phyloP scores from a whole-genome alignment of 106 monocot genomes.

The Gastrodia elata region DNA sequence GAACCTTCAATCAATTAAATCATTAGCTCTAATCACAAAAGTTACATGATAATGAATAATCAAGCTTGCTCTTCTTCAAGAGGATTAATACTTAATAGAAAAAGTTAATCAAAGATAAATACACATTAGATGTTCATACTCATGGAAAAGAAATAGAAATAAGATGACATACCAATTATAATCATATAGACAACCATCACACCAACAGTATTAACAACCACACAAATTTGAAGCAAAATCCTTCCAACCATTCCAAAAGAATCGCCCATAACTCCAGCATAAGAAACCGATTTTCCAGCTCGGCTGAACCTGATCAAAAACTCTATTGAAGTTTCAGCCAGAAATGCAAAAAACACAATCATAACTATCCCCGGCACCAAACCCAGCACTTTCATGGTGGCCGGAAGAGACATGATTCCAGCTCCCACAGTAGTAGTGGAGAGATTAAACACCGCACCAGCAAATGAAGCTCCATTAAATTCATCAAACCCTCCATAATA shows the following conservation, averaged over 20 bases:
- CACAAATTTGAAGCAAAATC: slow-evolving; percentile 41
- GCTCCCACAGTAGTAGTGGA: slow-evolving; percentile 65
- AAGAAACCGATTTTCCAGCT: slow-evolving; percentile 30
- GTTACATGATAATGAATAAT: not conserved
- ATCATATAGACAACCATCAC: slow-evolving; percentile 64
- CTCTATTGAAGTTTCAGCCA: slow-evolving; percentile 46
- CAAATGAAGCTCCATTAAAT: slow-evolving; percentile 50
- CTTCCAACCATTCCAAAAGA: slow-evolving; percentile 44
- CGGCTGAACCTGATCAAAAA: slow-evolving; percentile 51
- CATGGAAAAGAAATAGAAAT: not conserved
- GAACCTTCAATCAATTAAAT: not conserved
- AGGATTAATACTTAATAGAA: not conserved
- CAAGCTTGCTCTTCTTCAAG: not conserved
- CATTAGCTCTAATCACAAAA: not conserved
- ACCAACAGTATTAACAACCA: slow-evolving; percentile 52
- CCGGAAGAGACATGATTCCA: slow-evolving; percentile 66
- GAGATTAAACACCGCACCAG: slow-evolving; percentile 58
- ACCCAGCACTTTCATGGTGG: slow-evolving; percentile 59
- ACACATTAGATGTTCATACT: not conserved
- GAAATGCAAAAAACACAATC: slow-evolving; percentile 50
- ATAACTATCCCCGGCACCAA: slow-evolving; percentile 42
- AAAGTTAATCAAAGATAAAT: not conserved
- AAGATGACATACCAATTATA: slow-evolving; percentile 43
- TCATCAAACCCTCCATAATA: slow-evolving; percentile 24
- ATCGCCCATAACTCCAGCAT: slow-evolving; percentile 64